These are phyloP conservation scores for Penicillium paradoxum DNA, from an alignment of 495 filamentous ascomycete species.

Conservation along the genomic window DNA sequence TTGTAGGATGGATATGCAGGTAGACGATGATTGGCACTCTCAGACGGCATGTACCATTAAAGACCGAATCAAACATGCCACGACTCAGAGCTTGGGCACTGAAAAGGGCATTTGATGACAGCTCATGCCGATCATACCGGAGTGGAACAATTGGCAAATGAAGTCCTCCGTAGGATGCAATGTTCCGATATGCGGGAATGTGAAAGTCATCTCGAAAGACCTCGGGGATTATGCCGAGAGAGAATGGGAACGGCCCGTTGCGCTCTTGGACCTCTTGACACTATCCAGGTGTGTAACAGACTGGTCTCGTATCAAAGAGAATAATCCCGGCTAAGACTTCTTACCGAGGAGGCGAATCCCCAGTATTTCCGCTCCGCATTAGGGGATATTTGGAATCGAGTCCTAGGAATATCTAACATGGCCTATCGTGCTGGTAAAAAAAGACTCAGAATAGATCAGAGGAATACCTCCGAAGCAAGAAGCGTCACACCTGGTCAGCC, in stretches of 20 bases:
- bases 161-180: background rate
- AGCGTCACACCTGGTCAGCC: background rate
- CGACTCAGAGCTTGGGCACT: background rate
- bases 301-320: background rate
- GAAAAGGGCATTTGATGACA: background rate
- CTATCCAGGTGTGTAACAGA: background rate
- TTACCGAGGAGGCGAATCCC: background rate
- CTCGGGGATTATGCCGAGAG: background rate
- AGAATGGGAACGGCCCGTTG: slow-evolving; percentile 2
- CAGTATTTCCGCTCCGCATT: too few species aligned
- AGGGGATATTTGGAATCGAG: too few species aligned
- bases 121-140: background rate
- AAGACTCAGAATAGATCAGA: too few species aligned
- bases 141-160: background rate
- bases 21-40: background rate
- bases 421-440: too few species aligned
- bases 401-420: too few species aligned
- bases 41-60: background rate
- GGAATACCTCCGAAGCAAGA: too few species aligned
- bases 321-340: background rate
- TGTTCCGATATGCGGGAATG: background rate
- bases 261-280: background rate
- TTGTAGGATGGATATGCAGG: background rate
- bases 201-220: background rate
- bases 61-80: background rate